phyloP scores from a whole-genome alignment of 495 filamentous ascomycete species.

The Neurospora sp. region DNA sequence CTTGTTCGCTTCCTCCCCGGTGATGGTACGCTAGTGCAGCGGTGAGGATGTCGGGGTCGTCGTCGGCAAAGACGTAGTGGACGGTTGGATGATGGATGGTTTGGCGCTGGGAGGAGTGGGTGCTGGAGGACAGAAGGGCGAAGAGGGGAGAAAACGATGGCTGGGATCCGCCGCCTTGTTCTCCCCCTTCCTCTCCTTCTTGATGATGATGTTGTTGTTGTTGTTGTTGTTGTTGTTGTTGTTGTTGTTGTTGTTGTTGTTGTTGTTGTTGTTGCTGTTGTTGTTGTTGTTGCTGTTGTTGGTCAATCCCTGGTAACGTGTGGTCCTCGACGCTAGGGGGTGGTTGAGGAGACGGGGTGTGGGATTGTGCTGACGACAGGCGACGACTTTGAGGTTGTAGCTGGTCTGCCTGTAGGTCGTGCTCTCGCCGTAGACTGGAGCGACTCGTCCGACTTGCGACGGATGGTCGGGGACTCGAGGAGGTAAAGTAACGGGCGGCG shows the following conservation, averaged over 20 bases:
- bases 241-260: not conserved
- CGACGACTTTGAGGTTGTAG: conserved; percentile 1
- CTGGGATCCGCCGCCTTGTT: conserved; percentile 4
- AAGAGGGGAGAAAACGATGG: conserved; percentile 56
- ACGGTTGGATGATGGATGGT: conserved; percentile 65
- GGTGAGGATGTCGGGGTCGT: conserved; percentile 58
- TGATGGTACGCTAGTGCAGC: conserved; percentile 33
- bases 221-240: not conserved
- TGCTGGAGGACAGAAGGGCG: conserved; percentile 45
- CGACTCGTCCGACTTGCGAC: conserved; percentile 17
- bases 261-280: not conserved
- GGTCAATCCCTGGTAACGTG: not conserved
- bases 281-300: not conserved
- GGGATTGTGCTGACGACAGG: conserved; percentile 12
- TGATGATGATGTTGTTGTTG: conserved; percentile 1
- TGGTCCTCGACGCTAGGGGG: not conserved
- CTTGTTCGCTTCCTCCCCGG: conserved; percentile 5
- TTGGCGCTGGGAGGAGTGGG: conserved; percentile 18
- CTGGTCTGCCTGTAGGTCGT: conserved; percentile 11
- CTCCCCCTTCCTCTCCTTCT: not conserved
- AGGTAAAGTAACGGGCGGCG: conserved; percentile 7
- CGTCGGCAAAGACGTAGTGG: conserved; percentile 85
- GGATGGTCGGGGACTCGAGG: conserved; percentile 20
- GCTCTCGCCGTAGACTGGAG: conserved; percentile 21
- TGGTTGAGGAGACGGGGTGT: conserved; percentile 8